Conservation (phyloP, 371 early-diverging fungal genomes). For the Rhizopus stolonifer region DNA sequence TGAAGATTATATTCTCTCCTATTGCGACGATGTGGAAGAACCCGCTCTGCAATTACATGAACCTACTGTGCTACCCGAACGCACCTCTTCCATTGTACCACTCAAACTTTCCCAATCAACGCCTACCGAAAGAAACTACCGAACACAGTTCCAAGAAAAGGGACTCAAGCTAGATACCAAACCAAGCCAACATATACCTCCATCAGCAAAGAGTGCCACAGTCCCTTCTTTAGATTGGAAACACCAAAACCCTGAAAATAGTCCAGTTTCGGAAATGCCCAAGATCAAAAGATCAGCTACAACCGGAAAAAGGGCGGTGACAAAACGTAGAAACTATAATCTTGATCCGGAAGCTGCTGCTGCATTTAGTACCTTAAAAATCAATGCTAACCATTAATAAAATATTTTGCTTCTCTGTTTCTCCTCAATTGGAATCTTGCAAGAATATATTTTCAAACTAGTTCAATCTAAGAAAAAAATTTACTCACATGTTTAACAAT, state of each 20-base stretch:
- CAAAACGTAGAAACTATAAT: slow-evolving; percentile 8
- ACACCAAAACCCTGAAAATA: slow-evolving; percentile 24
- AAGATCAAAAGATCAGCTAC: slow-evolving; percentile 27
- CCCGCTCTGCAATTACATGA: too few relatives aligned
- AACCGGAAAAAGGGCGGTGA: slow-evolving; percentile 20
- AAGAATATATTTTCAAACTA: too few relatives aligned
- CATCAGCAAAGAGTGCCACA: slow-evolving; percentile 34
- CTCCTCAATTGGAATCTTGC: neutral
- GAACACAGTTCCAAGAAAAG: slow-evolving; percentile 34
- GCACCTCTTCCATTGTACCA: neutral
- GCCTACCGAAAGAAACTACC: slow-evolving; percentile 22
- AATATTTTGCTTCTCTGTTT: neutral
- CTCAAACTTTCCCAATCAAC: neutral
- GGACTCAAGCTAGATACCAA: slow-evolving; percentile 41
- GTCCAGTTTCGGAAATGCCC: slow-evolving; percentile 8
- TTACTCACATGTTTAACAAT: too few relatives aligned
- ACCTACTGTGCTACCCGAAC: too few relatives aligned
- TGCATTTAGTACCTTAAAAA: neutral
- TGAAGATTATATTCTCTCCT: neutral
- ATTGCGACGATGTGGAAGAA: neutral
- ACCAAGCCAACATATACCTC: slow-evolving; percentile 1
- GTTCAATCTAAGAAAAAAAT: too few relatives aligned
- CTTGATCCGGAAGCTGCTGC: slow-evolving; percentile 2
- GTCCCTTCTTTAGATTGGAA: slow-evolving; percentile 33
- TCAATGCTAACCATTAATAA: neutral